Percentiles rank a stretch among this genome's conserved stretches.
Conservation (phyloP, 1,139 yeast species). For the Diutina rugosa region DNA sequence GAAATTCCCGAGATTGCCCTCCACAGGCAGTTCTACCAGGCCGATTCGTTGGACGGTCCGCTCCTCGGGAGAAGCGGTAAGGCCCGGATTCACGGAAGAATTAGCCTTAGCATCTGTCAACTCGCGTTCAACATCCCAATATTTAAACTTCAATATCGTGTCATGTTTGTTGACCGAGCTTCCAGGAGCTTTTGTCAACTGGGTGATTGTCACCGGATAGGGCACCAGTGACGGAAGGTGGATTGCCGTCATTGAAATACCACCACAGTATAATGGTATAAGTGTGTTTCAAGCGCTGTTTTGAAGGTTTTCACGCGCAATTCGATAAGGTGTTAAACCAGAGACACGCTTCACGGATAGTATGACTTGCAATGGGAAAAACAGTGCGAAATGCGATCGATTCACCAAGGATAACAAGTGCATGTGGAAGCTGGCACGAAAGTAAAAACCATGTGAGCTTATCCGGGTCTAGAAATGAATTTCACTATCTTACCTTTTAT, state of each 20-base stretch:
- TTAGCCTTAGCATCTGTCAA: slow-evolving; percentile 8
- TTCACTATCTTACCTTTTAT: too few species aligned
- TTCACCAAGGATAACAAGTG: not conserved
- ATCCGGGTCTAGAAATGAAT: too few species aligned
- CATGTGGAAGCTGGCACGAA: not conserved
- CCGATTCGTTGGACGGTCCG: slow-evolving; percentile 47
- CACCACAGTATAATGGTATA: not conserved
- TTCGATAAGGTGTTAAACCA: not conserved
- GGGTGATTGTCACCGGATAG: slow-evolving; percentile 55
- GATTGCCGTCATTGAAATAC: slow-evolving; percentile 15
- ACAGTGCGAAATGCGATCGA: not conserved
- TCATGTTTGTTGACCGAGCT: slow-evolving; percentile 37
- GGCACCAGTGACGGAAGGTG: slow-evolving; percentile 45
- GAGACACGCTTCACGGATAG: not conserved
- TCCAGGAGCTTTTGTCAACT: slow-evolving; percentile 33
- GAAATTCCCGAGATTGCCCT: slow-evolving; percentile 49
- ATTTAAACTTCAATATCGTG: slow-evolving; percentile 48
- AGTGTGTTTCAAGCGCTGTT: not conserved
- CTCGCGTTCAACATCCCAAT: slow-evolving; percentile 55
- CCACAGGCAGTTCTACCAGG: slow-evolving; percentile 72
- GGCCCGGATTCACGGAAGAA: slow-evolving; percentile 22
- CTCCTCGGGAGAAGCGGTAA: slow-evolving; percentile 28
- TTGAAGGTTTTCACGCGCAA: not conserved
- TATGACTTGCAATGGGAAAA: not conserved
- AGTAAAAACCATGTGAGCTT: too few species aligned